Base-by-base conservation (phyloP, 2,329 filamentous ascomycete genomes). In the Calycina herbarum region DNA sequence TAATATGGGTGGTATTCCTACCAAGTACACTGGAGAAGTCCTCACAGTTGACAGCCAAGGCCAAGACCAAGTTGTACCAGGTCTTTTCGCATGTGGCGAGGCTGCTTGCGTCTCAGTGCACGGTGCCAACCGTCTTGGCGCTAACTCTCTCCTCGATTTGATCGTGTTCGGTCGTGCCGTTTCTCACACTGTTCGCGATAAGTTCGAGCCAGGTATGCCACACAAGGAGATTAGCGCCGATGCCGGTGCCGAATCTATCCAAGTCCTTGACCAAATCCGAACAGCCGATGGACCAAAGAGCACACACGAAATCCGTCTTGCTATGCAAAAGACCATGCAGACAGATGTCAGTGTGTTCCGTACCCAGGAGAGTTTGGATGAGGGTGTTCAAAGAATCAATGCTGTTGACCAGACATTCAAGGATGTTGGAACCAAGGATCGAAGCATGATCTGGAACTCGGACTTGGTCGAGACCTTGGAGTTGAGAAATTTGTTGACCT, bases 401-500 rank as follows among this genome's bases (percentile, higher is more conserved):
- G 88, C 93, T 73, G 92, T 98, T 73, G 94, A 98, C 78, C 80
- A 86, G 74, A 85, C 83, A 75, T 98, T 91, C 82, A 81, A 84
- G 74, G 85, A 97, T 76, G 90, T 98, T 73, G 92, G 93, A 76
- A 97, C 92, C 82, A 96, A 97, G 87, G 94, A 98, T 81, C 91
- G 95, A 80, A 96, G 92, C 86, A 97, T 98, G 94, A 98, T 98
- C 84, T 98, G 94, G 94, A 98, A 98, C 88, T 93, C 92, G 29
- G 94, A 98, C 77, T 87, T 98, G 48, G 93, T 97, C 68, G 94
- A 98, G 86, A 96, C 94, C 7, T 88, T 99, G 64, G 95, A 99
- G 82, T 85, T 98, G 76, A 87, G 94, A 77, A 99, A 99, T 81
- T 81, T 99, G 76, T 83, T 99, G 77, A 98, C 95, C 76, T 98